Conservation (phyloP, 148 eudicot genomes). For the Amaranthus palmeri region DNA sequence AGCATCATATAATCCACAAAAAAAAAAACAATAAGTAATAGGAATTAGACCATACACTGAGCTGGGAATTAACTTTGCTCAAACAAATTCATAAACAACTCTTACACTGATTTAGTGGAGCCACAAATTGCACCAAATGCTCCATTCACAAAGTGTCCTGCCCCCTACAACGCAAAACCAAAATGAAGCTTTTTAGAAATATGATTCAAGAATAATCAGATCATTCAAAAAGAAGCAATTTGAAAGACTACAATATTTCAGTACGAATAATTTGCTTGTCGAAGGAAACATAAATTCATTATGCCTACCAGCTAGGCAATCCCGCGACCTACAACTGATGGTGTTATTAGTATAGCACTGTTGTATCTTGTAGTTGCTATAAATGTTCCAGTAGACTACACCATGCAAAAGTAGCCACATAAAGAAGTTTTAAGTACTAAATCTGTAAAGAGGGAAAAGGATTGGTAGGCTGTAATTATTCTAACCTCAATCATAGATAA, state of each 20-base stretch:
- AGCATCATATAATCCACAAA: no score
- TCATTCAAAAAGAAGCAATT: no score
- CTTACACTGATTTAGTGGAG: conserved; percentile 85
- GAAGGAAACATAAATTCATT: not conserved
- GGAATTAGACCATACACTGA: no score
- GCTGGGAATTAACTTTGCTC: no score
- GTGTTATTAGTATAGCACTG: conserved; percentile 74
- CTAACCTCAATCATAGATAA: conserved; percentile 80
- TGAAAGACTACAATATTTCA: no score
- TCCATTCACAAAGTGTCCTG: conserved; percentile 67
- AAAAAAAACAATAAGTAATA: no score
- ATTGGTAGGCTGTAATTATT: not conserved
- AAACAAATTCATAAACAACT: not conserved
- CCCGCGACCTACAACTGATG: conserved; percentile 73
- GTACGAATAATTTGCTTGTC: no score
- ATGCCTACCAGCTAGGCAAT: conserved; percentile 73
- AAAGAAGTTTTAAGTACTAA: not conserved
- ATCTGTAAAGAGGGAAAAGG: not conserved
- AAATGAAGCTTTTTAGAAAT: not conserved
- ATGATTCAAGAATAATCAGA: not conserved
- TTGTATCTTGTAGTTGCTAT: conserved; percentile 64
- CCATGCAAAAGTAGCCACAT: not conserved
- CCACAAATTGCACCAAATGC: conserved; percentile 65
- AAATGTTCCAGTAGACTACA: conserved; percentile 84
- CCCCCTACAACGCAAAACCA: conserved; percentile 44